These are phyloP conservation scores for Atkinsonella hypoxylon DNA, from an alignment of 2,329 filamentous ascomycete genomes.

Conservation along the genomic window DNA sequence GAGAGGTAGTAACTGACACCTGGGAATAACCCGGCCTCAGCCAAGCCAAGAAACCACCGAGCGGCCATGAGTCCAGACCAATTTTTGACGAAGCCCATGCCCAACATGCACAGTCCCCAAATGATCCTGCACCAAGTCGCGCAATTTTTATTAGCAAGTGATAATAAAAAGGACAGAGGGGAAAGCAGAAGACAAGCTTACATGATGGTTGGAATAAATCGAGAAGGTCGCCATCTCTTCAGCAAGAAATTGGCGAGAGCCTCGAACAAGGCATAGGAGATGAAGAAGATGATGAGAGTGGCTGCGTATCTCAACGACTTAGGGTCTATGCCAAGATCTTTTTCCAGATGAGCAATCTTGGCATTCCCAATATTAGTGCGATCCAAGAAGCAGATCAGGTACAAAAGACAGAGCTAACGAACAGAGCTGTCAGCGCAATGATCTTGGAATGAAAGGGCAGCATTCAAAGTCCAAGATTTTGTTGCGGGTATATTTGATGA, in stretches of 20 bases:
- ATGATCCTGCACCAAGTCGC: constrained; percentile 29
- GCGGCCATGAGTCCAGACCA: constrained; percentile 55
- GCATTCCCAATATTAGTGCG: constrained; percentile 69
- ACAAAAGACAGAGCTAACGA: constrained; percentile 51
- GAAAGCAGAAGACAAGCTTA: constrained; percentile 19
- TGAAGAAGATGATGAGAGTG: constrained; percentile 72
- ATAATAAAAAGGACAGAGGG: neutral
- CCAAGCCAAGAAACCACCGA: constrained; percentile 59
- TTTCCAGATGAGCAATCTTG: constrained; percentile 39
- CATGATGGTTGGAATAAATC: constrained; percentile 80
- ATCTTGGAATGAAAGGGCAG: neutral
- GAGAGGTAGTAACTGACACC: constrained; percentile 71
- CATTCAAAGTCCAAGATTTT: neutral
- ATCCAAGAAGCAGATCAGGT: constrained; percentile 63
- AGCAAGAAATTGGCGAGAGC: constrained; percentile 68
- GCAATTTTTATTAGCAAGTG: neutral
- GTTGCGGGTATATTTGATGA: neutral
- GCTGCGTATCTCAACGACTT: constrained; percentile 57
- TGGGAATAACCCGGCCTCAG: constrained; percentile 65
- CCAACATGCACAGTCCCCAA: constrained; percentile 59
- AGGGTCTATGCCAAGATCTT: constrained; percentile 38
- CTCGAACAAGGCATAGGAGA: constrained; percentile 73
- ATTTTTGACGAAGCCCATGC: constrained; percentile 54
- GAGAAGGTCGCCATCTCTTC: constrained; percentile 60
- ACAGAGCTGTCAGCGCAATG: constrained; percentile 1